Evolutionary conservation across 306 rosid genomes (phyloP), one percentile per base, ranked within the genome.

Genomic region (Glycine soja): DNA sequence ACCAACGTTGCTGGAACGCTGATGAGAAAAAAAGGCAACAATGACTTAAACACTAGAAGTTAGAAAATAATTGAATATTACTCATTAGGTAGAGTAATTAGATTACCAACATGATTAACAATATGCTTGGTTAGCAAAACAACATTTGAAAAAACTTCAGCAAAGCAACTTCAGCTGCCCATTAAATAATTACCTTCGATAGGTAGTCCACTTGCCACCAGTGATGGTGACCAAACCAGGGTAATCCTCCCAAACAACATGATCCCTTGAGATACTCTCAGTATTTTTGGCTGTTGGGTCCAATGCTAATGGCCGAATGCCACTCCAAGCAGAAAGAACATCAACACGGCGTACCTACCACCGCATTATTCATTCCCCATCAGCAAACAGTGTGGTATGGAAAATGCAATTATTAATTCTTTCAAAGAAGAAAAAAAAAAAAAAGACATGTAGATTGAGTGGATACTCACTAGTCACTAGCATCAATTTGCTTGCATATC

Each of bases 301-400:
- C 10, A 46, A 76, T 72, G 99, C 98, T 84, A 96, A 86, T 15
- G 99, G 99, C 56, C 99, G 98, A 88, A 96, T 96, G 75, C 99
- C 99, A 86, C 99, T 96, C 99, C 99, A 96, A 62, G 99, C 99
- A 65, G 99, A 96, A 78, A 96, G 99, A 83, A 96, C 99, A 64
- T 96, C 99, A 16, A 75, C 18, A 19, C 99, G 98, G 65, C 99
- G 88, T 82, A 96, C 99, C 99, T 96, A 74, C 16, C 53, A 72
- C 16, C 9, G 45, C 48, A 77, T 76, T 70, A 85, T 67, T 79
- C 86, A 76, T 80, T 81, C 83, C 63, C 63, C 63, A 67, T 75
- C 74, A 59, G 83, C 64, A 80, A 79, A 81, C 74, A 36, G 66
- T 24, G 58, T 15, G 34, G 38, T 53, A 73, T 47, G 64, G 67